A percentile compares a stretch with the other conserved stretches of the same genome.
Conservation (phyloP, 495 filamentous ascomycete genomes). For the Aspergillus egyptiacus region DNA sequence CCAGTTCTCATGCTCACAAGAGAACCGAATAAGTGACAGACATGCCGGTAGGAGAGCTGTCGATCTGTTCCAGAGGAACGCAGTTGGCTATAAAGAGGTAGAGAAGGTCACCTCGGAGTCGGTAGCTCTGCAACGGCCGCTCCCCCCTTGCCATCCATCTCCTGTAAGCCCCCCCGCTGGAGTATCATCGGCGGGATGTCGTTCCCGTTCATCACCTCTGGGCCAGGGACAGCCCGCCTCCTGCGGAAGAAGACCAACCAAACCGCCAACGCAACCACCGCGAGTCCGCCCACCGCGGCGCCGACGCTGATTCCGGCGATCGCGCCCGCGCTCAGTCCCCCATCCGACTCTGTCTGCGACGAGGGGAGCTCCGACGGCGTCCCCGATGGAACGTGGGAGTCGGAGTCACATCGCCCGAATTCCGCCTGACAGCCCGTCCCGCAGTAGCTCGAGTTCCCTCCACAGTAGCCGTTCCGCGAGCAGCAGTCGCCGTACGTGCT, state of each 20-base stretch:
- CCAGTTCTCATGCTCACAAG: no score
- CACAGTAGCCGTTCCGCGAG: slow-evolving; percentile 7
- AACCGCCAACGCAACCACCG: background rate
- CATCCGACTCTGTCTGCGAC: no score
- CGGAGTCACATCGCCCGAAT: slow-evolving; percentile 2
- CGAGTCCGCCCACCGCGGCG: background rate
- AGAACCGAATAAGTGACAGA: no score
- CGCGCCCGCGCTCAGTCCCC: slow-evolving; percentile 2
- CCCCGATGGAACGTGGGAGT: no score
- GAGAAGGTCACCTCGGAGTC: background rate
- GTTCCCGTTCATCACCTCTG: background rate
- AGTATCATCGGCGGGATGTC: background rate
- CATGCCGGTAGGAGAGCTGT: no score
- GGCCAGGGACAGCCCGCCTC: background rate
- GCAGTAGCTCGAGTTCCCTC: slow-evolving; percentile 1
- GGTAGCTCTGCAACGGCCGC: background rate
- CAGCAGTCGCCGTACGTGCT: slow-evolving; percentile 10
- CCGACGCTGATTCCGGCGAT: slow-evolving; percentile 11
- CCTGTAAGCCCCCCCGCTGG: background rate
- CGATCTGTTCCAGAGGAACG: background rate
- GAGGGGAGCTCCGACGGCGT: no score
- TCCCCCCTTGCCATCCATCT: background rate
- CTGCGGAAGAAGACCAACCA: slow-evolving; percentile 5
- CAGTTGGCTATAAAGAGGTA: background rate
- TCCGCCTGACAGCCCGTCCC: slow-evolving; percentile 3